Evolutionary conservation across 2,329 filamentous ascomycete species (phyloP), one percentile per base, ranked within the genome.

Genomic region (Fusarium concolor): DNA sequence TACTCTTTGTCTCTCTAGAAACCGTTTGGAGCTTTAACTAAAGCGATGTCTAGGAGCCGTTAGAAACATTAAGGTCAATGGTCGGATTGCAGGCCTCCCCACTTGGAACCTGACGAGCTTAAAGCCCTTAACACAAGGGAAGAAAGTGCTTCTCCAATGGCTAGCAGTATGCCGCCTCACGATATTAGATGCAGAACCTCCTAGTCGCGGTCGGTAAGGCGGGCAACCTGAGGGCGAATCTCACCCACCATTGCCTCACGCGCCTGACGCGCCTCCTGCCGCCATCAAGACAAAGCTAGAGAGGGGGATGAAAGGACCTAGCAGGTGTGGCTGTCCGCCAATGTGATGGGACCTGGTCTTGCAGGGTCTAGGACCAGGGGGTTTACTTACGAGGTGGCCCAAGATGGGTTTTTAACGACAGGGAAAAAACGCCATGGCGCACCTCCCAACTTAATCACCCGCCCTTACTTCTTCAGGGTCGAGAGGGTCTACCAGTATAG

Each of bases 241-340:
- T 70, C 61, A 64, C 56, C 57, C 70, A 58, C 54, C 58, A 63
- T 68, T 63, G 66, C 56, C 62, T 69, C 52, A 46, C 50, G 69
- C 71, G 71, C 69, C 71, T 70, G 61, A 65, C 67, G 71, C 71
- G 71, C 64, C 64, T 70, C 53, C 56, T 62, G 64, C 66, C 57
- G 51, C 62, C 53, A 37, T 47, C 46, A 42, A 51, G 50, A 47
- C 47, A 56, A 33, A 46, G 54, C 17, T 22, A 65, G 37, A 26
- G 51, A 56, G 44, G 54, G 54, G 46, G 60, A 53, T 38, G 38
- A 54, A 49, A 47, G 43, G 50, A 33, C 17, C 51, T n/a, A 39
- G 46, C 17, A 51, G 33, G 63, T 42, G 47, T 65, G 41, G 53
- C 51, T 41, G 38, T 35, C 51, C 61, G 37, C 49, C 47, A 33